Evolutionary conservation across 208 protist genomes (phyloP), one percentile per base, ranked within the genome.

Genomic region (Trypanosoma conorhini): DNA sequence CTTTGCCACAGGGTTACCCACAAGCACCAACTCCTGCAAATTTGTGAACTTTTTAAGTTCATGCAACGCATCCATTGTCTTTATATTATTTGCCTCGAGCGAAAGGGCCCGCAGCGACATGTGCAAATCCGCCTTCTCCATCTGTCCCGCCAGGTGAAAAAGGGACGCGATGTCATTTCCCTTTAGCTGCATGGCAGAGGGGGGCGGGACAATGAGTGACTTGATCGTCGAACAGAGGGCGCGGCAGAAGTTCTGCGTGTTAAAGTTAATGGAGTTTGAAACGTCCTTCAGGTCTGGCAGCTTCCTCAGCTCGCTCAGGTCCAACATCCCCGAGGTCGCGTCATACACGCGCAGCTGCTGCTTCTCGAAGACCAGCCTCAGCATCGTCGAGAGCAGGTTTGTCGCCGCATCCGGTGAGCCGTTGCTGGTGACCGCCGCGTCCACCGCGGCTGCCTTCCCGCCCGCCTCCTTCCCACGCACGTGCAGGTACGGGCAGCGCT

Each of bases 321-420:
- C 76, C 15, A 96, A 72, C 60, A 87, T 71, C 0, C 81, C 80
- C 5, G 51, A 67, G 10, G 83, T 70, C 5, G 81, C 76, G 57
- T 87, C 67, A 74, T 86, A 94, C 40, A 96, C 85, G 30, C 50
- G 62, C 22, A 71, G 42, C 62, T 86, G 79, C 62, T 94, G 85
- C 76, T 96, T 96, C 67, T 96, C 86, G 76, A 96, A 94, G 38
- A 96, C 89, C 12, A 96, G 84, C 68, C 85, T 92, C 65, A 96
- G 74, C 86, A 96, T 86, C 13, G 89, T 90, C 3, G 74, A 80
- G 44, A 94, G 70, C 7, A 96, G 61, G 48, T 83, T 83, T 8
- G 50, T 80, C 24, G 61, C 54, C 22, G 65, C 58, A 19, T 74
- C 59, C 13, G 65, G 48, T 31, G 44, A 10, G 19, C 51, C 72